These are phyloP conservation scores for Neurospora sp. DNA, from an alignment of 495 filamentous ascomycete genomes.

Conservation along the genomic window DNA sequence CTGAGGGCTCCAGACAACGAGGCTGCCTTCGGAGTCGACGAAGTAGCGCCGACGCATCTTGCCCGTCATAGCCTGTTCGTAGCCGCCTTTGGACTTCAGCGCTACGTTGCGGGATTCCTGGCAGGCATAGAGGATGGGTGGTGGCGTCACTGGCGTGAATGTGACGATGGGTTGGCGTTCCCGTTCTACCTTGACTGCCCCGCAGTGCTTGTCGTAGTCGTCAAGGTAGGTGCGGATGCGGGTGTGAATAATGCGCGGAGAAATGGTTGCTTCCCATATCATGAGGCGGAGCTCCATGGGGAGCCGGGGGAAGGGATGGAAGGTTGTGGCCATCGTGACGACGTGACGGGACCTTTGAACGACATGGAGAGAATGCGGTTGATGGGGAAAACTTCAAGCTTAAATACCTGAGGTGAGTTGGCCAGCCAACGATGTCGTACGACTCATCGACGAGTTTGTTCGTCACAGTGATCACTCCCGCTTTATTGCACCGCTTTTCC, in stretches of 20 bases:
- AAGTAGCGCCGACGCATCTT: too few relatives aligned
- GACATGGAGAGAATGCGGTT: background rate
- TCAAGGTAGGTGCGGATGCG: background rate
- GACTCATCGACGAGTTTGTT: background rate
- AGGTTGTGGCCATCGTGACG: constrained; percentile 4
- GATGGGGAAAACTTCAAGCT: background rate
- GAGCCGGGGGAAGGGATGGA: constrained; percentile 21
- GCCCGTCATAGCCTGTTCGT: too few relatives aligned
- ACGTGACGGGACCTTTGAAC: background rate
- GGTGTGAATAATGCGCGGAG: background rate
- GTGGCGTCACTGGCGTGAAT: background rate
- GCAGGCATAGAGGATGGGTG: background rate
- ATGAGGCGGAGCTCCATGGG: constrained; percentile 28
- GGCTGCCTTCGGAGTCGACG: too few relatives aligned
- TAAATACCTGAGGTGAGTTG: background rate
- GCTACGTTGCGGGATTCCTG: too few relatives aligned
- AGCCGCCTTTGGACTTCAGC: too few relatives aligned
- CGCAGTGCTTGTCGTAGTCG: too few relatives aligned
- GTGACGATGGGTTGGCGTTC: too few relatives aligned
- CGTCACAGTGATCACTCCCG: background rate
- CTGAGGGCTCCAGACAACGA: too few relatives aligned
- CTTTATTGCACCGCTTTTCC: background rate
- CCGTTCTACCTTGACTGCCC: too few relatives aligned
- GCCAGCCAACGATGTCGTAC: background rate
- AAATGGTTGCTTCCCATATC: constrained; percentile 19